A percentile compares a stretch with the other conserved stretches of the same genome.
These are phyloP conservation scores for Termitomyces sp. DNA, from an alignment of 768 basidiomycete species.

Conservation along the genomic window DNA sequence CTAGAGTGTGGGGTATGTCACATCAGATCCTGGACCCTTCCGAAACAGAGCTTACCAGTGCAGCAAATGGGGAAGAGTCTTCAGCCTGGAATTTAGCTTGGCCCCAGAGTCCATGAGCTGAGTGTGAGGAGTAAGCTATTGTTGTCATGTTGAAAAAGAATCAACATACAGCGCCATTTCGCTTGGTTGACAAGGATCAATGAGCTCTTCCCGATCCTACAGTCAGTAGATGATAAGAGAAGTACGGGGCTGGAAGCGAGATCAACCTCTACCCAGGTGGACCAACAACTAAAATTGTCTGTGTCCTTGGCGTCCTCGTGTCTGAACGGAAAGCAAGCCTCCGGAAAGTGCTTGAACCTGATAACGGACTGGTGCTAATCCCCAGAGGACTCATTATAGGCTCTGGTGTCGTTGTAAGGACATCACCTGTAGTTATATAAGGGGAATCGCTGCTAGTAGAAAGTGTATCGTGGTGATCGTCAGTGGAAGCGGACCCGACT, in stretches of 20 bases:
- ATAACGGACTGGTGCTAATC: constrained; percentile 27
- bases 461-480: constrained; percentile 37
- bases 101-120: constrained; percentile 70
- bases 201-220: constrained; percentile 70
- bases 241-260: constrained; percentile 3
- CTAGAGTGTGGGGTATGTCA: constrained; percentile 25
- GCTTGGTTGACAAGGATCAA: constrained; percentile 66
- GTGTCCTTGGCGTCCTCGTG: constrained; percentile 43
- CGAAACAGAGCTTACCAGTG: constrained; percentile 27
- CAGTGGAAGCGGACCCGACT: constrained; percentile 22
- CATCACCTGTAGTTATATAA: not conserved
- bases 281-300: constrained; percentile 58
- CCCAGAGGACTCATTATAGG: constrained; percentile 20
- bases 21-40: not conserved
- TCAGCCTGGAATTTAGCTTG: constrained; percentile 68
- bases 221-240: not conserved
- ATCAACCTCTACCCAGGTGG: constrained; percentile 46
- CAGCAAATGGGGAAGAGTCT: constrained; percentile 65
- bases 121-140: not conserved
- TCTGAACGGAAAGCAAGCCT: constrained; percentile 38
- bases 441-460: constrained; percentile 41
- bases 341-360: constrained; percentile 37
- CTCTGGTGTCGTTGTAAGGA: not conserved
- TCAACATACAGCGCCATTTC: constrained; percentile 56
- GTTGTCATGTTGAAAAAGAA: not conserved